Evolutionary conservation across 2,329 filamentous ascomycete genomes (phyloP).

Genomic region (Microcyclospora tardicrescens): DNA sequence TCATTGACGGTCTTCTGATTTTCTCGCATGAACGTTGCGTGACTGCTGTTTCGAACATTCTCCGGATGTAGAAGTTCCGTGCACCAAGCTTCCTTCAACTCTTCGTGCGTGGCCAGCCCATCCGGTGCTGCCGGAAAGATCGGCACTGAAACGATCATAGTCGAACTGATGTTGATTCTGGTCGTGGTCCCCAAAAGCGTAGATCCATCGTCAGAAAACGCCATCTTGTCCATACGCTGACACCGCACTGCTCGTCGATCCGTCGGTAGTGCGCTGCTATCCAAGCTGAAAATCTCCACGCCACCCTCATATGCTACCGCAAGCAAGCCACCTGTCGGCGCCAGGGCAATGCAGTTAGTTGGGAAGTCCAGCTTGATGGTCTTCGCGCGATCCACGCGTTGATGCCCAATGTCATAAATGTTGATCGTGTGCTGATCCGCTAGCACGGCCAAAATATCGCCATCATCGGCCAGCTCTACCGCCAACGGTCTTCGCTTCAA

Average conservation of each 20-base stretch:
- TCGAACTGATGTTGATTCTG: slow-evolving; percentile 23
- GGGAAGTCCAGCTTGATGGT: slow-evolving; percentile 66
- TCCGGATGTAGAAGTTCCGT: slow-evolving; percentile 25
- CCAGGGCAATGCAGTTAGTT: slow-evolving; percentile 66
- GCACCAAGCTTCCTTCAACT: slow-evolving; percentile 27
- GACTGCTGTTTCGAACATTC: slow-evolving; percentile 26
- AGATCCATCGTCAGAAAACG: slow-evolving; percentile 25
- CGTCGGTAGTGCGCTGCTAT: slow-evolving; percentile 38
- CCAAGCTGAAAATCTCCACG: slow-evolving; percentile 70
- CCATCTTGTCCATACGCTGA: slow-evolving; percentile 22
- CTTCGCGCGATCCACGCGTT: slow-evolving; percentile 51
- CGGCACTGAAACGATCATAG: slow-evolving; percentile 23
- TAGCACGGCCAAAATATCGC: slow-evolving; percentile 59
- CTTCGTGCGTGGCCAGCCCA: slow-evolving; percentile 21
- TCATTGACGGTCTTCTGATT: slow-evolving; percentile 19
- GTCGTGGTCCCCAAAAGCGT: slow-evolving; percentile 26
- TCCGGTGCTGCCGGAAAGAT: slow-evolving; percentile 21
- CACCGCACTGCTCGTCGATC: slow-evolving; percentile 24
- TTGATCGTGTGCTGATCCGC: slow-evolving; percentile 75
- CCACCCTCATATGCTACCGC: slow-evolving; percentile 79
- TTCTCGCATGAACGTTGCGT: slow-evolving; percentile 24
- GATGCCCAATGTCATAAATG: slow-evolving; percentile 55
- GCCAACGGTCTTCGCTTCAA: slow-evolving; percentile 62
- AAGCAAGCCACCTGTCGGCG: slow-evolving; percentile 65
- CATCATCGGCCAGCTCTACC: slow-evolving; percentile 67